Conservation (phyloP, 2,329 filamentous ascomycete genomes). For the Ascocoryne sarcoides region DNA sequence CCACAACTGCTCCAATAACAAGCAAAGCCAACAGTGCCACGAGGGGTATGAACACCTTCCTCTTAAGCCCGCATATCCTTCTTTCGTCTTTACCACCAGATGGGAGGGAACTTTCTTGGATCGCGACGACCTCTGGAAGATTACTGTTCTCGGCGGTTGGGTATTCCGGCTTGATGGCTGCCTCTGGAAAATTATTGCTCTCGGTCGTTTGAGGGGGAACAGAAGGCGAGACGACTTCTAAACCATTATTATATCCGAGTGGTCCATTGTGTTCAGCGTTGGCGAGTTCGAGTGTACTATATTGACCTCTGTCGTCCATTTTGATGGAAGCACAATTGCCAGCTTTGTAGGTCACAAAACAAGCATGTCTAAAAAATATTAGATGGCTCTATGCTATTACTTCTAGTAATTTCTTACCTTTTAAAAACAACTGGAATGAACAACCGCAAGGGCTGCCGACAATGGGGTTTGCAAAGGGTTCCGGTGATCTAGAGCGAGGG, state of each 20-base stretch:
- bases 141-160: not conserved
- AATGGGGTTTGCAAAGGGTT: too few species aligned
- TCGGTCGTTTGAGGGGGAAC: not conserved
- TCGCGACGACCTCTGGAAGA: not conserved
- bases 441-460: too few species aligned
- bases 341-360: not conserved
- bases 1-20: not conserved
- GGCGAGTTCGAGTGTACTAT: not conserved
- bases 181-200: too few species aligned
- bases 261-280: not conserved
- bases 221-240: not conserved
- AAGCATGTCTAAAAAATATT: not conserved
- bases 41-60: not conserved
- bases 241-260: not conserved
- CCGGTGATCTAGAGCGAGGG: too few species aligned
- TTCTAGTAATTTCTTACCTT: too few species aligned
- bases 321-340: not conserved
- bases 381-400: too few species aligned
- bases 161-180: too few species aligned
- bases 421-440: too few species aligned
- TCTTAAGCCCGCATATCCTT: not conserved
- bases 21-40: not conserved
- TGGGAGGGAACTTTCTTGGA: not conserved
- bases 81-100: not conserved
- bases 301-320: not conserved